Conservation (phyloP, 352 stramenopile species). For the Thalassiosira mediterranea region DNA sequence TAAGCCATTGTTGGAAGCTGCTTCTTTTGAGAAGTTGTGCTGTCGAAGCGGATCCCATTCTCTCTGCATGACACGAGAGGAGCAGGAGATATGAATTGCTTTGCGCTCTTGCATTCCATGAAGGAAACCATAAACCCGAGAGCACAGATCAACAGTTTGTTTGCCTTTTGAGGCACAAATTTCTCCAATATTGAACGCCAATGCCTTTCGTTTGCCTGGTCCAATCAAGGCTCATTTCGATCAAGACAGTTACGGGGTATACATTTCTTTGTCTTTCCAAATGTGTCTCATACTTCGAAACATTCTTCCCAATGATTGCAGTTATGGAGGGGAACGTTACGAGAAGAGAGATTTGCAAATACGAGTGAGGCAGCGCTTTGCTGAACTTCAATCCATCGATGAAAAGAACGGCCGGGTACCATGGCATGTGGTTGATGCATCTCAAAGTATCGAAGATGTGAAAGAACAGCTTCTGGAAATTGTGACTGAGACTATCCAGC, state of each 20-base stretch:
- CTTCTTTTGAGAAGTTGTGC: conserved; percentile 4
- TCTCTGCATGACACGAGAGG: too few relatives aligned
- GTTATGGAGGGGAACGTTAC: conserved; percentile 82
- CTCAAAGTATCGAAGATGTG: conserved; percentile 76
- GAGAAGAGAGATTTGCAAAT: conserved; percentile 82
- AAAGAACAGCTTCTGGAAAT: conserved; percentile 65
- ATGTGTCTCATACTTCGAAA: conserved; percentile 6
- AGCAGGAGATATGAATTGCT: too few relatives aligned
- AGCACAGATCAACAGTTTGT: conserved; percentile 11
- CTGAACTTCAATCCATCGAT: conserved; percentile 70
- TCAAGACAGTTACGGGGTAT: conserved; percentile 75
- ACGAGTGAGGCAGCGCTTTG: conserved; percentile 76
- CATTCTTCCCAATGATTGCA: conserved; percentile 15
- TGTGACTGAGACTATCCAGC: conserved; percentile 62
- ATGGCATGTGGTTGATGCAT: conserved; percentile 79
- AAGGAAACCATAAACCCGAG: not conserved
- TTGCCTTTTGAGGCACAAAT: conserved; percentile 7
- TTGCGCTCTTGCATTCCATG: conserved; percentile 4
- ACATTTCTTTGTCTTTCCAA: conserved; percentile 34
- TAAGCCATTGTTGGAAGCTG: conserved; percentile 10
- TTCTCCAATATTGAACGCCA: conserved; percentile 9
- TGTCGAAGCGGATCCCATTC: conserved; percentile 4
- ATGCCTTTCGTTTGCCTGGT: conserved; percentile 63
- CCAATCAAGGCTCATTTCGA: conserved; percentile 62
- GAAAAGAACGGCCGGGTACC: conserved; percentile 56